phyloP scores from a whole-genome alignment of 352 stramenopile genomes.

The Phytopythium oedochilum region DNA sequence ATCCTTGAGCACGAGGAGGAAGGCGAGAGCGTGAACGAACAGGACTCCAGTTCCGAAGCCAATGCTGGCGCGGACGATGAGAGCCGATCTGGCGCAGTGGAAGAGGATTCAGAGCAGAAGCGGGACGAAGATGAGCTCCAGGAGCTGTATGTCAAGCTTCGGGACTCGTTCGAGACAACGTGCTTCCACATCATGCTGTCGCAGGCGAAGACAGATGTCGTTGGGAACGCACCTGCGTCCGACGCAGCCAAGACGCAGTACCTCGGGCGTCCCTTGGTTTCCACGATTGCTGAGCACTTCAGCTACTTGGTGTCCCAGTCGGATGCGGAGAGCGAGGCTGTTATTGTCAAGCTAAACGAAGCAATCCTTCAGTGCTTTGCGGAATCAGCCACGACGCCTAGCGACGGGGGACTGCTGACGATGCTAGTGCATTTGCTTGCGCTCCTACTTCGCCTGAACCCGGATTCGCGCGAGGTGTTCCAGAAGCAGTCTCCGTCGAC shows the following conservation, averaged over 20 bases:
- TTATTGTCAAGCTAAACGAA: conserved; percentile 46
- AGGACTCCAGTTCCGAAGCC: background rate
- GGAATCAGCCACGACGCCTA: background rate
- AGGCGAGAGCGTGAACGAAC: conserved; percentile 17
- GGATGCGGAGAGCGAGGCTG: conserved; percentile 46
- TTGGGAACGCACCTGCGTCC: background rate
- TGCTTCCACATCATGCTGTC: conserved; percentile 64
- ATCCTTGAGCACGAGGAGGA: conserved; percentile 80
- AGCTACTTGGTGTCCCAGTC: conserved; percentile 48
- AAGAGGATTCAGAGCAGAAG: conserved; percentile 26
- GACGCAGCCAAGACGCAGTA: conserved; percentile 14
- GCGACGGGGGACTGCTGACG: conserved; percentile 29
- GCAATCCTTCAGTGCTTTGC: conserved; percentile 41
- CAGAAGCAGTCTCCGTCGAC: conserved; percentile 38
- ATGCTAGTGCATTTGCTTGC: conserved; percentile 66
- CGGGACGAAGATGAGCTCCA: conserved; percentile 44
- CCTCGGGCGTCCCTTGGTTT: conserved; percentile 45
- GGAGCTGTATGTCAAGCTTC: conserved; percentile 40
- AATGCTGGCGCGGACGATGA: background rate
- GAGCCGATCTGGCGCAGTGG: conserved; percentile 9
- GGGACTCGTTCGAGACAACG: conserved; percentile 51
- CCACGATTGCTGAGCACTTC: conserved; percentile 65
- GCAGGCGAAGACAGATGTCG: conserved; percentile 15
- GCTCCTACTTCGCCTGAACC: conserved; percentile 61
- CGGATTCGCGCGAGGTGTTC: conserved; percentile 27